A percentile compares a stretch with the other conserved stretches of the same genome.
These are phyloP conservation scores for Acanthamoeba culbertsoni DNA, from an alignment of 208 protist genomes.

Conservation along the genomic window DNA sequence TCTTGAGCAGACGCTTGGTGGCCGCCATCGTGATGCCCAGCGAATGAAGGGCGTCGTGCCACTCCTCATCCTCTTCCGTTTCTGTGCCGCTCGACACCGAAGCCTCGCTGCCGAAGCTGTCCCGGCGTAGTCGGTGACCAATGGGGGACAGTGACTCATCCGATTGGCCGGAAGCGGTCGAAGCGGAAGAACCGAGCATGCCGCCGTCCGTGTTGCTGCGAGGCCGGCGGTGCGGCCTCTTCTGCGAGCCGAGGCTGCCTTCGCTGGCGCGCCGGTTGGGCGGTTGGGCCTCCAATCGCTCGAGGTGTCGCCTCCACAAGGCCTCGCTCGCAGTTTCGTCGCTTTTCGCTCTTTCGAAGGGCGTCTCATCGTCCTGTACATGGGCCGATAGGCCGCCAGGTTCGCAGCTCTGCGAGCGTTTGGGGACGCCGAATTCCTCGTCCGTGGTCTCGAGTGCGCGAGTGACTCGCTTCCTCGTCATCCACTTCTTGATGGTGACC, in stretches of 20 bases:
- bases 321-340: neutral
- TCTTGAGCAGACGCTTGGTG: neutral
- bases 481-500: conserved; percentile 14
- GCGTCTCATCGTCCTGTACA: neutral
- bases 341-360: neutral
- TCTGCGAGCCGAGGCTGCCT: neutral
- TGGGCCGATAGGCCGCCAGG: too few species aligned
- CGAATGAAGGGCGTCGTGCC: neutral
- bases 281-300: neutral
- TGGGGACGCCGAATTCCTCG: too few species aligned
- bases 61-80: neutral
- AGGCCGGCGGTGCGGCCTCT: neutral
- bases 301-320: neutral
- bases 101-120: neutral
- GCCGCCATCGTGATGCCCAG: neutral
- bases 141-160: too few species aligned
- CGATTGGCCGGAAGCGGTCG: too few species aligned
- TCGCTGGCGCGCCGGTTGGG: neutral
- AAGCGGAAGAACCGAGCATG: neutral
- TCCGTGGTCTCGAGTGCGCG: too few species aligned
- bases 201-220: neutral
- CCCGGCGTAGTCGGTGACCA: neutral
- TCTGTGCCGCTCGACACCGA: neutral
- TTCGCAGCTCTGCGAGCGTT: too few species aligned
- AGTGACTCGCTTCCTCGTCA: neutral